Percentiles rank a stretch among this genome's conserved stretches.
These are phyloP conservation scores for Talaromyces trachyspermus DNA, from an alignment of 495 filamentous ascomycete species.

Conservation along the genomic window DNA sequence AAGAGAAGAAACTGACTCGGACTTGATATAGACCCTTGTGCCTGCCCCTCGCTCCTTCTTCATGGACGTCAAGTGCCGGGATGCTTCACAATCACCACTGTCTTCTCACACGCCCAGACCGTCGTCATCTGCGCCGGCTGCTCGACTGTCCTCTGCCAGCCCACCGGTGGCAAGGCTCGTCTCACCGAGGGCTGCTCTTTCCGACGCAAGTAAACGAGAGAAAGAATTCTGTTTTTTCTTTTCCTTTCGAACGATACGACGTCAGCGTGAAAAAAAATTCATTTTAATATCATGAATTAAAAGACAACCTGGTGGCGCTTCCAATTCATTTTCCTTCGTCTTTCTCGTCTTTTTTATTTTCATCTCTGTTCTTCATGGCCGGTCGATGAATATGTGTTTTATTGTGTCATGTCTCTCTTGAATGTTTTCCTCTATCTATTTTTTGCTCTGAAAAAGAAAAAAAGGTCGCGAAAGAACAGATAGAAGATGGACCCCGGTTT, in stretches of 20 bases:
- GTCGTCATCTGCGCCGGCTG: slow-evolving; percentile 98
- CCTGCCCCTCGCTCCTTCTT: slow-evolving; percentile 97
- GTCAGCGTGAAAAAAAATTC: slow-evolving; percentile 5
- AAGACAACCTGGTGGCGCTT: too few species aligned
- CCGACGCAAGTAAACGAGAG: slow-evolving; percentile 82
- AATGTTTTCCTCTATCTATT: neutral
- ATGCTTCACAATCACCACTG: slow-evolving; percentile 99
- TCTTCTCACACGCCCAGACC: slow-evolving; percentile 99
- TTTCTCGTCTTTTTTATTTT: too few species aligned
- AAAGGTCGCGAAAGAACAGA: too few species aligned
- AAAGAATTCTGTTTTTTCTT: slow-evolving; percentile 13
- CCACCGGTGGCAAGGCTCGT: slow-evolving; percentile 94
- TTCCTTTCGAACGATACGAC: neutral
- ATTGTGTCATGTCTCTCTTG: neutral
- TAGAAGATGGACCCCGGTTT: slow-evolving; percentile 58
- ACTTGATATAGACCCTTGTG: slow-evolving; percentile 65
- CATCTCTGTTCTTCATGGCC: too few species aligned
- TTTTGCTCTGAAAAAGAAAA: slow-evolving; percentile 11
- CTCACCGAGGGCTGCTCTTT: slow-evolving; percentile 99
- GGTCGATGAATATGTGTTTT: too few species aligned
- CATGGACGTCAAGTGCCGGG: slow-evolving; percentile 99
- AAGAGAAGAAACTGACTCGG: neutral
- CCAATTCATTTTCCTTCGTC: too few species aligned
- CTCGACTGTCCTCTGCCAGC: slow-evolving; percentile 96
- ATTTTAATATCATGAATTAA: too few species aligned